Percentiles rank a stretch among this genome's conserved stretches.
phyloP scores from a whole-genome alignment of 495 filamentous ascomycete genomes.

The Neurospora sp. region DNA sequence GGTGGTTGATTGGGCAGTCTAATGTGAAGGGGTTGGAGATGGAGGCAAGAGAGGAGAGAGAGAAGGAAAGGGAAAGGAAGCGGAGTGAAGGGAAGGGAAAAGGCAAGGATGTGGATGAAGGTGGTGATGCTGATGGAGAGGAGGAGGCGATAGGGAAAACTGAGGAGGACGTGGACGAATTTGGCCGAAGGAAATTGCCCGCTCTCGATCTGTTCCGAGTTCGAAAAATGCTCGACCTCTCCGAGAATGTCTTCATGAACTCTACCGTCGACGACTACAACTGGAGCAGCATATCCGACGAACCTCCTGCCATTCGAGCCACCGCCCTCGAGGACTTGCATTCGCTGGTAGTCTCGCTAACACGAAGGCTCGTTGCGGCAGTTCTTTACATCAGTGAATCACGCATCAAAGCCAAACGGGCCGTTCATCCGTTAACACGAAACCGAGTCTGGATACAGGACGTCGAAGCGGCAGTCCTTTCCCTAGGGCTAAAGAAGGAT shows the following conservation, averaged over 20 bases:
- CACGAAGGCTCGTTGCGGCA: constrained; percentile 57
- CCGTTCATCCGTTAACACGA: constrained; percentile 21
- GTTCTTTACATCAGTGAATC: constrained; percentile 55
- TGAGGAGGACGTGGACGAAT: constrained; percentile 17
- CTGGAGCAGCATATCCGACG: constrained; percentile 45
- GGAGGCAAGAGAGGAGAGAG: neutral
- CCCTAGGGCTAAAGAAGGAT: constrained; percentile 38
- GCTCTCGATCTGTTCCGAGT: constrained; percentile 47
- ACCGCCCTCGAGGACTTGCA: constrained; percentile 68
- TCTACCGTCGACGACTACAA: constrained; percentile 50
- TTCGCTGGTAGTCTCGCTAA: constrained; percentile 54
- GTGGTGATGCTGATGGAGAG: constrained; percentile 8
- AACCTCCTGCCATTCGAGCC: constrained; percentile 53
- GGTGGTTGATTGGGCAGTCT: neutral
- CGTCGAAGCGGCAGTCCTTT: constrained; percentile 54
- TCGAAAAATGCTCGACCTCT: constrained; percentile 53
- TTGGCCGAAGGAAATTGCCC: constrained; percentile 29
- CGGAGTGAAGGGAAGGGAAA: constrained; percentile 16
- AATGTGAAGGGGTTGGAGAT: neutral
- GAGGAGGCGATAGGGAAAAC: constrained; percentile 4
- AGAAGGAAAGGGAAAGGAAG: constrained; percentile 19
- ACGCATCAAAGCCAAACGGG: constrained; percentile 34
- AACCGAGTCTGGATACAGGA: constrained; percentile 45
- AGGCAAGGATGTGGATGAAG: neutral
- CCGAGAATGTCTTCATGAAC: constrained; percentile 72